Evolutionary conservation across 140 eudicot genomes (phyloP).

Genomic region (Eryngium alpinum): DNA sequence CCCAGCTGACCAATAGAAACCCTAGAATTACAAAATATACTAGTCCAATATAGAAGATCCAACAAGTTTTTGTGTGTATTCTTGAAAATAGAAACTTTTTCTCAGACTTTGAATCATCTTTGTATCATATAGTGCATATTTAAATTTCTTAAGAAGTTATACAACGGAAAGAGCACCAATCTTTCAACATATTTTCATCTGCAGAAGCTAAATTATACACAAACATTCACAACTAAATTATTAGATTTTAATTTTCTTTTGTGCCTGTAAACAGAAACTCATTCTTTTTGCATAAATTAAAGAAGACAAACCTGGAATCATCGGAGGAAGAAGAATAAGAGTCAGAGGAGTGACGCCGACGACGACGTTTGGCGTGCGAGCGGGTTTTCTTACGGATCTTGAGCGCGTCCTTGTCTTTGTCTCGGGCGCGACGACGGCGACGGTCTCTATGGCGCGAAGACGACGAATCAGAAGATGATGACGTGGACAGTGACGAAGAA

Average conservation of each 20-base stretch:
- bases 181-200: background rate
- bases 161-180: background rate
- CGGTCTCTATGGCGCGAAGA: conserved; percentile 44
- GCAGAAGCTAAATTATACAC: too few relatives aligned
- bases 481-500: conserved; percentile 36
- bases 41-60: too few relatives aligned
- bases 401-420: conserved; percentile 37
- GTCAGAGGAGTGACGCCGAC: conserved; percentile 46
- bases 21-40: too few relatives aligned
- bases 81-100: too few relatives aligned
- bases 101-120: too few relatives aligned
- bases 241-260: too few relatives aligned
- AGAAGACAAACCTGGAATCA: background rate
- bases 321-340: conserved; percentile 32
- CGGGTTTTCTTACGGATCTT: conserved; percentile 63
- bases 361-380: conserved; percentile 60
- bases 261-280: too few relatives aligned
- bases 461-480: conserved; percentile 41
- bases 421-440: conserved; percentile 37
- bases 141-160: background rate
- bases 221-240: too few relatives aligned
- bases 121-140: too few relatives aligned
- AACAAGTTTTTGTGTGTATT: too few relatives aligned
- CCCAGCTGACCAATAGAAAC: too few relatives aligned
- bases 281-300: too few relatives aligned